A percentile compares a stretch with the other conserved stretches of the same genome.
phyloP scores from a whole-genome alignment of 139 green algal genomes.

The Dunaliella primolecta region DNA sequence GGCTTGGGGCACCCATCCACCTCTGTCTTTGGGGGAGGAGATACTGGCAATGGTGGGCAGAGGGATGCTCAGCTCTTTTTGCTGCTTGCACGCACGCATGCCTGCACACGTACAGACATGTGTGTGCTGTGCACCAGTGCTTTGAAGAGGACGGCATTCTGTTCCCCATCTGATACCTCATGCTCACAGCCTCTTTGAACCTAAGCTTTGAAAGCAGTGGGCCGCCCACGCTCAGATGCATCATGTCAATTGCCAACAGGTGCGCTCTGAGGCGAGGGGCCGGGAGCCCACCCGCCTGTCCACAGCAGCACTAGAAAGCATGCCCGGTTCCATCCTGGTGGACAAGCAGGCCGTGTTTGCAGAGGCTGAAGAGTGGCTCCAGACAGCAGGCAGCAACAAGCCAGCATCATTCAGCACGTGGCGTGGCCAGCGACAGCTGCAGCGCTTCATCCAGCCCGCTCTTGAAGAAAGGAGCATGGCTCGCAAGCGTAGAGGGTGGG shows the following conservation, averaged over 20 bases:
- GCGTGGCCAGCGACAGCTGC: neutral
- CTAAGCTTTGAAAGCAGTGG: neutral
- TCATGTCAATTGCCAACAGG: neutral
- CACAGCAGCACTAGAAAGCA: neutral
- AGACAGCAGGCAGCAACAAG: neutral
- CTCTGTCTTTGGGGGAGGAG: neutral
- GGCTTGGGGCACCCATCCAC: neutral
- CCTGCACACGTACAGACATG: neutral
- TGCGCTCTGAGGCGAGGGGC: neutral
- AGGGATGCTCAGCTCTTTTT: neutral
- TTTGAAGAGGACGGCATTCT: no score
- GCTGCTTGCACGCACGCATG: neutral
- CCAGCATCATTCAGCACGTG: neutral
- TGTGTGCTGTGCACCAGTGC: no score
- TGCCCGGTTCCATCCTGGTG: neutral
- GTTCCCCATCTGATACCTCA: neutral
- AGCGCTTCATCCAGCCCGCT: constrained; percentile 2
- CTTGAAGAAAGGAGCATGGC: neutral
- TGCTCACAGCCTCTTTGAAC: neutral
- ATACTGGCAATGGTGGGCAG: neutral
- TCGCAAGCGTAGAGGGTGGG: neutral
- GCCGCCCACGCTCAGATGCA: neutral
- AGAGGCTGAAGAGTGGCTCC: constrained; percentile 10
- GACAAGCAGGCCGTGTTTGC: neutral
- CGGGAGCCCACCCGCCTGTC: neutral